Percentiles rank a stretch among this genome's conserved stretches.
These are phyloP conservation scores for Torulaspora microellipsoides DNA, from an alignment of 805 yeast species.

Conservation along the genomic window DNA sequence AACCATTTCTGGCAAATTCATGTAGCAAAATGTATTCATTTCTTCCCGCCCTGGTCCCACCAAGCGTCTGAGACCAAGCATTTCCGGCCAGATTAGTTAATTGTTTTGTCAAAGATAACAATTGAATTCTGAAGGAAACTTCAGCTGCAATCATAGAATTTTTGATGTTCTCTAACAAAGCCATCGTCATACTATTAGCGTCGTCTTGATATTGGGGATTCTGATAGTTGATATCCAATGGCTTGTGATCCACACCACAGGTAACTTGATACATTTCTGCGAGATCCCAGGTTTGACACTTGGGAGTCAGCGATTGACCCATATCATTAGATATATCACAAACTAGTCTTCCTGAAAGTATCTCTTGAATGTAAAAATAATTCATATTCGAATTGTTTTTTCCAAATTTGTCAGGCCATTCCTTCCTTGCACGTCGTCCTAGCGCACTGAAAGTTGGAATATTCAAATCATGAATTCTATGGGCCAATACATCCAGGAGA, in stretches of 20 bases:
- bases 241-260: slow-evolving; percentile 55
- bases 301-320: slow-evolving; percentile 87
- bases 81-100: slow-evolving; percentile 93
- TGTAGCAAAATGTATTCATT: slow-evolving; percentile 90
- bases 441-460: slow-evolving; percentile 74
- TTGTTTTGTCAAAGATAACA: slow-evolving; percentile 83
- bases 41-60: slow-evolving; percentile 95
- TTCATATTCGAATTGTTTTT: slow-evolving; percentile 47
- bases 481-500: slow-evolving; percentile 73
- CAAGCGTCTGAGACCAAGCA: slow-evolving; percentile 91
- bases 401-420: slow-evolving; percentile 74
- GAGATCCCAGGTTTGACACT: slow-evolving; percentile 93
- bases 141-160: slow-evolving; percentile 71
- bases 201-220: slow-evolving; percentile 63
- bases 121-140: slow-evolving; percentile 76
- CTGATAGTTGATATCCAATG: slow-evolving; percentile 70
- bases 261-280: slow-evolving; percentile 85
- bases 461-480: slow-evolving; percentile 69
- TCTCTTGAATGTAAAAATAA: slow-evolving; percentile 56
- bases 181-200: slow-evolving; percentile 60
- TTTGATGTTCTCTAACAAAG: slow-evolving; percentile 60
- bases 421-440: slow-evolving; percentile 74
- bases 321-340: slow-evolving; percentile 93
- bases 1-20: slow-evolving; percentile 77
- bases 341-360: slow-evolving; percentile 77